Conservation (phyloP, 2,329 filamentous ascomycete genomes). For the Hymenoscyphus infarciens region DNA sequence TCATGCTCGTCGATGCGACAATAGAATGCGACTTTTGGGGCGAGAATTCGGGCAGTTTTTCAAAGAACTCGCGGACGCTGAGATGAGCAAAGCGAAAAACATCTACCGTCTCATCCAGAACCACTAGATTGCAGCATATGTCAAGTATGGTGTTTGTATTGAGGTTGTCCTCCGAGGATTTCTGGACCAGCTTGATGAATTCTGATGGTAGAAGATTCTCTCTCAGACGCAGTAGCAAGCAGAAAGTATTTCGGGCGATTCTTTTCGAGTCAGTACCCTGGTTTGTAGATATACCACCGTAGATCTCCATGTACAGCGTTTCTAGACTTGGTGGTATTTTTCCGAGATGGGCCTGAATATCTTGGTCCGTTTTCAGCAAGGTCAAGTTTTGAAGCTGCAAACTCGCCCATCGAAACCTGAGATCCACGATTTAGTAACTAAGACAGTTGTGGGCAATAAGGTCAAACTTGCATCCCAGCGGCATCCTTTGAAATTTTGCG, state of each 20-base stretch:
- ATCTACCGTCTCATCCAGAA: background rate
- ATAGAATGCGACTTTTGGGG: background rate
- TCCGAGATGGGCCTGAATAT: background rate
- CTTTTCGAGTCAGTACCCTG: background rate
- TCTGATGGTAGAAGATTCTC: background rate
- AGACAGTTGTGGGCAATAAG: background rate
- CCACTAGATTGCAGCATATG: constrained; percentile 8
- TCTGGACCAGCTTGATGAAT: background rate
- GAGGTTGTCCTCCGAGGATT: background rate
- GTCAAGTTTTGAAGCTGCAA: background rate
- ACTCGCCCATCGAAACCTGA: background rate
- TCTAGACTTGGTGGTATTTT: background rate
- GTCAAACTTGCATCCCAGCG: background rate
- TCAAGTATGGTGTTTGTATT: background rate
- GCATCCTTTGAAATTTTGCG: background rate
- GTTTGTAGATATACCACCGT: background rate
- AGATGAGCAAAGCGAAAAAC: constrained; percentile 8
- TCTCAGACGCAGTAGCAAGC: background rate
- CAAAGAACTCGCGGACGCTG: constrained; percentile 1
- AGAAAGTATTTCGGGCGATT: background rate
- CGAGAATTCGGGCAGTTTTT: background rate
- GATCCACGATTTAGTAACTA: background rate
- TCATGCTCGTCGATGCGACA: background rate
- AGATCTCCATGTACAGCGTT: background rate
- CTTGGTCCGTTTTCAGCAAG: background rate